phyloP scores from a whole-genome alignment of 2,329 filamentous ascomycete genomes.

The Cryphonectria nitschkei region DNA sequence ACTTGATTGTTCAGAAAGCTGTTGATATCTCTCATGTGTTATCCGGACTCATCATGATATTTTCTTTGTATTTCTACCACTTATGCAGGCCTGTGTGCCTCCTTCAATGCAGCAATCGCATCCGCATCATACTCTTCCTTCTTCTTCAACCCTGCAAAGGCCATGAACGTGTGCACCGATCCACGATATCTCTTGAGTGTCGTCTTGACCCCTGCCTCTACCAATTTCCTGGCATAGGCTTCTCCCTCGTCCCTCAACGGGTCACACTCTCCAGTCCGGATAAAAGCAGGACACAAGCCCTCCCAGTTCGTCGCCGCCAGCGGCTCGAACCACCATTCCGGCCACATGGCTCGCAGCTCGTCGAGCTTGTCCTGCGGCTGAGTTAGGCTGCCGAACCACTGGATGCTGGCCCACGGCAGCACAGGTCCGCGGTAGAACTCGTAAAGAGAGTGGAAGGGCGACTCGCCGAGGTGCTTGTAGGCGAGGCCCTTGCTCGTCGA shows the following conservation, averaged over 20 bases:
- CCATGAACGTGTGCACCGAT: conserved; percentile 46
- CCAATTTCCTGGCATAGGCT: conserved; percentile 43
- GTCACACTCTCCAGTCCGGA: conserved; percentile 42
- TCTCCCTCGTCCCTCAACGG: conserved; percentile 46
- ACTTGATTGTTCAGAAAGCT: no score
- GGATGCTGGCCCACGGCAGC: conserved; percentile 41
- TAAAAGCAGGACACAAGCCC: conserved; percentile 40
- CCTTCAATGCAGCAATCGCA: conserved; percentile 37
- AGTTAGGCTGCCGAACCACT: conserved; percentile 38
- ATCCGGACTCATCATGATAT: not conserved
- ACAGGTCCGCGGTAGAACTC: conserved; percentile 41
- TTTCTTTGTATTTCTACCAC: not conserved
- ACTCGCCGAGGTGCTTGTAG: conserved; percentile 40
- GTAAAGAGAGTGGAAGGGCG: conserved; percentile 40
- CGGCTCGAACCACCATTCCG: conserved; percentile 42
- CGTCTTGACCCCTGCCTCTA: conserved; percentile 42
- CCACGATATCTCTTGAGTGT: conserved; percentile 43
- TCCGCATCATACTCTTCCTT: conserved; percentile 42
- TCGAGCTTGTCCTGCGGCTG: conserved; percentile 36
- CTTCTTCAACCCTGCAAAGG: conserved; percentile 32
- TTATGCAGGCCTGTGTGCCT: conserved; percentile 35
- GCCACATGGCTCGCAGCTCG: conserved; percentile 36
- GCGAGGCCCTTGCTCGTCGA: conserved; percentile 34
- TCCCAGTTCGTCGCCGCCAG: conserved; percentile 39
- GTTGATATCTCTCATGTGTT: not conserved